Evolutionary conservation across 2,329 filamentous ascomycete genomes (phyloP), one percentile per base, ranked within the genome.

Genomic region (Xylariales sp.): DNA sequence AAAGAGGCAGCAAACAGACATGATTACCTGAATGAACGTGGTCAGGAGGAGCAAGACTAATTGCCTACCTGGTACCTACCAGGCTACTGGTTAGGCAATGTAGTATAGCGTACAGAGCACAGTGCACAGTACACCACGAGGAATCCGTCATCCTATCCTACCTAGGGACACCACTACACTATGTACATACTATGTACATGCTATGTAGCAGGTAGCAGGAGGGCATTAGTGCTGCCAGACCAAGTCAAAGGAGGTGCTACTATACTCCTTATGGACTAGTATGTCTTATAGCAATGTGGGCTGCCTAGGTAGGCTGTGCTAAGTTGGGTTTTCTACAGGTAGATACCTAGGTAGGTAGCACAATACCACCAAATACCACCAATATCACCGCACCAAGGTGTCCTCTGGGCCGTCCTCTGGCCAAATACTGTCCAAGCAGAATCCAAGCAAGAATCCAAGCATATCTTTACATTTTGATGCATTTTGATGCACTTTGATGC

Each of bases 251-350:
- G 34, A 64, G 23, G 45, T 23, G 12, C 16, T 7, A 43, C 60
- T 45, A 70, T 66, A 0, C 59, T 52, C 8, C n/a, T 50, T 64
- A 8, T 12, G 5, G 61, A 16, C 63, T 71, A 69, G 69, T 12
- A 52, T 4, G 2, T 1, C 46, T 5, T n/a, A 41, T 63, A 56
- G 55, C 18, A 55, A 48, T 16, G 30, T 57, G 59, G 34, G 49
- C 50, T 49, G 23, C 23, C 23, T 23, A 23, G 23, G 23, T 23
- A 23, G 23, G 23, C 23, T 23, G 23, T 23, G 23, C 23, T 23
- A 23, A 23, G 23, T 23, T 23, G 23, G 23, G 23, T 23, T 23
- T 23, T 23, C 23, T 23, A 23, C 23, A 23, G 23, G 23, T 23
- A 23, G 23, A 2, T 23, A 23, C 23, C 23, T 23, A 23, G 23